Base-by-base conservation (phyloP, 352 stramenopile species). In the Globisporangium canariense region DNA sequence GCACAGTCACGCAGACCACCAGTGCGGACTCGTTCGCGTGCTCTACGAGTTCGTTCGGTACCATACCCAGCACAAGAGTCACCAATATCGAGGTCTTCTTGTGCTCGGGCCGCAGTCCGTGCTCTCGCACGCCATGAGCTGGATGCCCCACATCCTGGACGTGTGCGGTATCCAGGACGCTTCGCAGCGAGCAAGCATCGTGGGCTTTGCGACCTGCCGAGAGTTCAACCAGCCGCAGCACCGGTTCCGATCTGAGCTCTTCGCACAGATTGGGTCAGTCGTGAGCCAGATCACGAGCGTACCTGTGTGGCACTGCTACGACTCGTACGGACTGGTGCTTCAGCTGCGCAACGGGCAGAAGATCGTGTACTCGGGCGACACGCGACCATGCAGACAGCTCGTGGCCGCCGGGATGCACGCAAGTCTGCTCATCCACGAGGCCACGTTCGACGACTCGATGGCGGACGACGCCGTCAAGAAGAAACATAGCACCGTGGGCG, bases 361-460 rank as follows among this genome's bases (percentile, higher is more conserved):
- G 47, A 40, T 89, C 10, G 90, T 94, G 11, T 99, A 98, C 70
- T 98, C 89, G 52, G 96, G 96, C 40, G 96, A 99, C 67, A 98
- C 93, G 57, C 90, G 95, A 25, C 96, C 96, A 0, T 98, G 91
- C 45, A 76, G 84, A 36, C 65, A 77, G n/a, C 75, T 90, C 16
- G 74, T 89, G 16, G 25, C 70, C 6, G 80, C 75, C 52, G 76
- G 70, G 1, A 76, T 80, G 60, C 66, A 72, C n/a, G 78, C 74
- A 64, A 77, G 77, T 68, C 56, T 99, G 51, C 75, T 99, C 14
- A 97, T 99, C 67, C 97, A 99, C 65, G 96, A 99, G 79, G 96
- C 97, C 43, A 99, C 97, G 2, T 99, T 99, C 69, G 96, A 98
- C 38, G 91, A 99, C 80, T 85, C 86, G 54, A 98, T 98, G 90